A percentile compares a stretch with the other conserved stretches of the same genome.
phyloP scores from a whole-genome alignment of 2,329 filamentous ascomycete genomes.

The Akanthomyces lecanii region DNA sequence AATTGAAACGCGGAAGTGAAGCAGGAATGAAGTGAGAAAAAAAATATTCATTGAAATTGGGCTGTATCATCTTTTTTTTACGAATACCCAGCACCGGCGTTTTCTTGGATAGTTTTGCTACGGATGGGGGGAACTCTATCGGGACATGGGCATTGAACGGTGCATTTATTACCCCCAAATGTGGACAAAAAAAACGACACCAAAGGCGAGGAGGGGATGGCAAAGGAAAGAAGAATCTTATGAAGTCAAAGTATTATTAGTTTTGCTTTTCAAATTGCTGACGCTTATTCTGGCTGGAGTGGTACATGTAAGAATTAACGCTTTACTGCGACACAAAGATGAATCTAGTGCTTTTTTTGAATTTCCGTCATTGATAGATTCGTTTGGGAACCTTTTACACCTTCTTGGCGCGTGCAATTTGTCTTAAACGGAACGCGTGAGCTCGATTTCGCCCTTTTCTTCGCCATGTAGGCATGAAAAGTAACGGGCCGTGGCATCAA shows the following conservation, averaged over 20 bases:
- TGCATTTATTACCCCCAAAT: not conserved
- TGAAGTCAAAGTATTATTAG: not conserved
- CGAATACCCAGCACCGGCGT: conserved; percentile 15
- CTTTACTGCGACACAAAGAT: not conserved
- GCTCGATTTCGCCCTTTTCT: too few species aligned
- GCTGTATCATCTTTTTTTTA: conserved; percentile 14
- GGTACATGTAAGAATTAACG: not conserved
- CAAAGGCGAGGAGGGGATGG: not conserved
- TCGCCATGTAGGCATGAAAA: too few species aligned
- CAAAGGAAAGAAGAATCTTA: not conserved
- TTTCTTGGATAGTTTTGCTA: not conserved
- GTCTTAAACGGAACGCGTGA: too few species aligned
- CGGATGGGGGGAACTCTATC: not conserved
- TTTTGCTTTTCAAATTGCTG: not conserved
- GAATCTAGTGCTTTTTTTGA: not conserved
- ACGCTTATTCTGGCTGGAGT: not conserved
- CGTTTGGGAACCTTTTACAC: not conserved
- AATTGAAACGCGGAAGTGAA: not conserved
- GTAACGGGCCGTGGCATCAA: too few species aligned
- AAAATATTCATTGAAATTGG: conserved; percentile 10
- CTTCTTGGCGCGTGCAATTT: too few species aligned
- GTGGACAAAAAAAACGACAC: not conserved
- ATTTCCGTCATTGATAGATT: not conserved
- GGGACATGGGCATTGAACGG: not conserved
- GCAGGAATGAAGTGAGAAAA: not conserved